These are phyloP conservation scores for Ensete ventricosum DNA, from an alignment of 176 grass and related monocot species.

Conservation along the genomic window DNA sequence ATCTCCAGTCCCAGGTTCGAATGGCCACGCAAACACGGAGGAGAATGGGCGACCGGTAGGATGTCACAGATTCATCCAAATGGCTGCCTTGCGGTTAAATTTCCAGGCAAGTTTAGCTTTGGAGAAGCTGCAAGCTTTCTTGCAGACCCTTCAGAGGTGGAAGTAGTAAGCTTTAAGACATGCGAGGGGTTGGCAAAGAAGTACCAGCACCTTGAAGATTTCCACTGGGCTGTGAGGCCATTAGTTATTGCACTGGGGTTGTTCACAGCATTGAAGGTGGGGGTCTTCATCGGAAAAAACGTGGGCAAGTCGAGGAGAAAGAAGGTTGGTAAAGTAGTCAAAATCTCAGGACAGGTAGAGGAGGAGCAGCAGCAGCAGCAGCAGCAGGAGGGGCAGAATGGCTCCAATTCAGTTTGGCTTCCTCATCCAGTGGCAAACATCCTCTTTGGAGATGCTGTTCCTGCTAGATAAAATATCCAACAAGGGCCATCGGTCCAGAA, in stretches of 20 bases:
- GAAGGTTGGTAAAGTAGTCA: conserved; percentile 30
- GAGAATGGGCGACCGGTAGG: conserved; percentile 45
- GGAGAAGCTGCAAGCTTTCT: conserved; percentile 45
- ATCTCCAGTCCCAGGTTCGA: conserved; percentile 51
- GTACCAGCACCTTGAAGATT: conserved; percentile 86
- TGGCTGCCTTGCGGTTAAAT: conserved; percentile 69
- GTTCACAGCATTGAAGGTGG: conserved; percentile 62
- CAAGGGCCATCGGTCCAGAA: background rate
- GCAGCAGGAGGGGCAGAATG: conserved; percentile 23
- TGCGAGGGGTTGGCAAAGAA: conserved; percentile 85
- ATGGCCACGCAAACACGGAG: conserved; percentile 65
- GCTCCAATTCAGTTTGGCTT: conserved; percentile 29
- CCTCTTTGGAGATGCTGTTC: conserved; percentile 38
- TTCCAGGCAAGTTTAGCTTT: conserved; percentile 67
- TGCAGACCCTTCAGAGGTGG: conserved; percentile 82
- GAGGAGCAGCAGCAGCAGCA: conserved; percentile 31
- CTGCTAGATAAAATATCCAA: conserved; percentile 11
- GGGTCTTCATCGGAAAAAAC: conserved; percentile 46
- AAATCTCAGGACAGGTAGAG: conserved; percentile 20
- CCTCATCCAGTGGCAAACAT: conserved; percentile 65
- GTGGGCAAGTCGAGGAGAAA: conserved; percentile 36
- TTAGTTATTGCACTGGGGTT: conserved; percentile 64
- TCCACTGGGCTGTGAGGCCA: conserved; percentile 84
- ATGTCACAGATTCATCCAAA: conserved; percentile 65
- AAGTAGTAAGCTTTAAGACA: conserved; percentile 64